phyloP scores from a whole-genome alignment of 495 filamentous ascomycete genomes.

The Aeminium ludgeri region DNA sequence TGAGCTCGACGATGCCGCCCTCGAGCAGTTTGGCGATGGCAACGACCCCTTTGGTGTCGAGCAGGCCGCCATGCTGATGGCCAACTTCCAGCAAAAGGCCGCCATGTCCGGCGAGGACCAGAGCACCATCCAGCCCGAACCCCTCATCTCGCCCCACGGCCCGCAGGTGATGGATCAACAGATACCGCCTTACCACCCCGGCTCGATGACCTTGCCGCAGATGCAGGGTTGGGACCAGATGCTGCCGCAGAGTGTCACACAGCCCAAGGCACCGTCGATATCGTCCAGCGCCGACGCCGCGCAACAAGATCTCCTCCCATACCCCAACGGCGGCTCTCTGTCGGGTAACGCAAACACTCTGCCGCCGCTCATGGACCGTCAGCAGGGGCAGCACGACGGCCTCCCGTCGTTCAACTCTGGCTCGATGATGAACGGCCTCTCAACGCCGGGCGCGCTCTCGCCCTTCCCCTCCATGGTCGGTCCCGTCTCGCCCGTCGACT shows the following conservation, averaged over 20 bases:
- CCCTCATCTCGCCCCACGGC: constrained; percentile 52
- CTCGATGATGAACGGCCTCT: constrained; percentile 49
- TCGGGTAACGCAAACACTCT: constrained; percentile 42
- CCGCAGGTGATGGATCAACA: constrained; percentile 26
- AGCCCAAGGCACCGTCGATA: constrained; percentile 47
- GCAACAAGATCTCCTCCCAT: constrained; percentile 43
- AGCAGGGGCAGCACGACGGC: constrained; percentile 40
- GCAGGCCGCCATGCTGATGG: constrained; percentile 97
- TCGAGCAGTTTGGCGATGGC: constrained; percentile 90
- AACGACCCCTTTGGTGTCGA: constrained; percentile 94
- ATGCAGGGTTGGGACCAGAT: constrained; percentile 75
- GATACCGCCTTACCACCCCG: constrained; percentile 45
- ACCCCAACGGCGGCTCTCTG: constrained; percentile 35
- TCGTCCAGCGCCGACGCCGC: constrained; percentile 43
- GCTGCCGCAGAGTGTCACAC: constrained; percentile 41
- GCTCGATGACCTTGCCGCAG: constrained; percentile 64
- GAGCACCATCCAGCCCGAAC: constrained; percentile 39
- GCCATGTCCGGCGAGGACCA: constrained; percentile 62
- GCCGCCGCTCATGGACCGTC: constrained; percentile 50
- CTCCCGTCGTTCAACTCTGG: constrained; percentile 54
- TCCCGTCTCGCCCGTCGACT: constrained; percentile 54
- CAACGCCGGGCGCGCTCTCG: constrained; percentile 65
- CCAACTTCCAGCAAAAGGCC: constrained; percentile 94
- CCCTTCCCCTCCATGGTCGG: constrained; percentile 60
- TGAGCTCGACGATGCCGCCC: constrained; percentile 67